Conservation (phyloP, 2,329 filamentous ascomycete genomes). For the Ophiostoma ulmi region DNA sequence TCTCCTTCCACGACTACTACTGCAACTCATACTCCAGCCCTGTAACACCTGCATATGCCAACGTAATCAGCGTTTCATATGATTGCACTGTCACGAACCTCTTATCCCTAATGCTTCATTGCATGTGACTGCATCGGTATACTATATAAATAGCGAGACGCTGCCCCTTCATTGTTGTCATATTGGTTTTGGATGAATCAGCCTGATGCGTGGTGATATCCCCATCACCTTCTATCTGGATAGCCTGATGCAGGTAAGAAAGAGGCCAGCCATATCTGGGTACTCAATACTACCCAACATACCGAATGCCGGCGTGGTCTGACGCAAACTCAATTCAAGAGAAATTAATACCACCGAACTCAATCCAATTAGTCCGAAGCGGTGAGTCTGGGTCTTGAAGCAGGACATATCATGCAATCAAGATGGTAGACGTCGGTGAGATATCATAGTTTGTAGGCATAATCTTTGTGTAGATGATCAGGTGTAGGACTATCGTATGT, state of each 20-base stretch:
- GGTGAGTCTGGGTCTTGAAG: no score
- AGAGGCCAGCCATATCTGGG: neutral
- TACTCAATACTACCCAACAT: neutral
- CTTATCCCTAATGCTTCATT: neutral
- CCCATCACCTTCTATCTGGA: neutral
- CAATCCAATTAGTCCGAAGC: no score
- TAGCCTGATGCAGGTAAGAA: neutral
- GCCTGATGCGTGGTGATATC: neutral
- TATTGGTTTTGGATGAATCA: neutral
- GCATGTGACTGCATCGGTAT: neutral
- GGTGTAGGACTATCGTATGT: neutral
- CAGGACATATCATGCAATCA: no score
- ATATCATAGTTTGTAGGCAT: no score
- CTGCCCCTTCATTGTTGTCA: neutral
- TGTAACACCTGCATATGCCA: neutral
- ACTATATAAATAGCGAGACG: neutral
- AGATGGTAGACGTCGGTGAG: no score
- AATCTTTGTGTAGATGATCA: neutral
- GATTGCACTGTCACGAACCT: neutral
- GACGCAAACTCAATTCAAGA: neutral
- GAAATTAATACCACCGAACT: neutral
- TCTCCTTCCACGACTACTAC: neutral
- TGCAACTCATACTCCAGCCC: neutral
- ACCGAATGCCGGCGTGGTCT: neutral
- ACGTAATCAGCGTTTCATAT: neutral